These are phyloP conservation scores for Zea luxurians DNA, from an alignment of 176 grass and related monocot species.

Conservation along the genomic window DNA sequence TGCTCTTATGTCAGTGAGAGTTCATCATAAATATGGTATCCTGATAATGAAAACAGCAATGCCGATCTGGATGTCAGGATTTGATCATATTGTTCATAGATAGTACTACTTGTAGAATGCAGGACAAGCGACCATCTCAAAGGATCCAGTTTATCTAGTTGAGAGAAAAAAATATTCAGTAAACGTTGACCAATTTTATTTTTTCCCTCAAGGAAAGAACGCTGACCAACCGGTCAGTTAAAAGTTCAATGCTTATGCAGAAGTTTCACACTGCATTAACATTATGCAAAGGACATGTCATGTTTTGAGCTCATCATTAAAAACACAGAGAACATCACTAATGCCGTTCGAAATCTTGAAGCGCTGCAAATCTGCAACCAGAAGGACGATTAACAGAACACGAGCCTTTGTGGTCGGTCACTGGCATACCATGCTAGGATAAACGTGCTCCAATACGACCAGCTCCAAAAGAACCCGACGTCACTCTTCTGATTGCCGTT, in stretches of 20 bases:
- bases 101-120: constrained; percentile 14
- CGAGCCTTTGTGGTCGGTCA: background rate
- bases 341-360: background rate
- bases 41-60: constrained; percentile 22
- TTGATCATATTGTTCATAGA: background rate
- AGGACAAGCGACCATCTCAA: background rate
- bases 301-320: constrained; percentile 24
- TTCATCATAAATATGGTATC: background rate
- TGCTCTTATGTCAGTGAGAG: background rate
- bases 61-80: background rate
- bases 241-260: background rate
- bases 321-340: background rate
- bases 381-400: background rate
- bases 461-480: constrained; percentile 94
- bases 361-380: background rate
- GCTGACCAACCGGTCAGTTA: background rate
- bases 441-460: constrained; percentile 98
- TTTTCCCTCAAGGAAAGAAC: background rate
- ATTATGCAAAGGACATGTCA: constrained; percentile 18
- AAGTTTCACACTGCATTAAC: constrained; percentile 12
- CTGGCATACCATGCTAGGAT: constrained; percentile 69
- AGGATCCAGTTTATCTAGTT: background rate
- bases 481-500: constrained; percentile 54
- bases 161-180: constrained; percentile 14
- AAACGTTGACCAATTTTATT: background rate